Percentiles rank a stretch among this genome's conserved stretches.
phyloP scores from a whole-genome alignment of 1,139 yeast genomes.

The Scheffersomyces titani region DNA sequence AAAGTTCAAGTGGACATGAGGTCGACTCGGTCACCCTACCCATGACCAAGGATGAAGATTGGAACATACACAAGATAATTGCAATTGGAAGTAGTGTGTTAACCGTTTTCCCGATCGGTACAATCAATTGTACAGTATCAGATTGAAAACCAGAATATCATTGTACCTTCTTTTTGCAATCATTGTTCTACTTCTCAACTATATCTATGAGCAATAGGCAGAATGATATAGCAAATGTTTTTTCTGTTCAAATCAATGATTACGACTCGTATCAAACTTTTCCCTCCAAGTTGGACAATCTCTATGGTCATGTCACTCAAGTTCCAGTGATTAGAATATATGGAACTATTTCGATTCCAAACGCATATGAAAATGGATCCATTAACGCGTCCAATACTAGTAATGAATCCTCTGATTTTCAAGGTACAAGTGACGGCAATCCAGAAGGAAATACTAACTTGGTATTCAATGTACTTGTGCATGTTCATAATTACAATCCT shows the following conservation, averaged over 20 bases:
- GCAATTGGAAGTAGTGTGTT: too few species aligned
- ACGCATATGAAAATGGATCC: not conserved
- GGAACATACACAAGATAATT: too few species aligned
- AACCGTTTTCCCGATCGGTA: too few species aligned
- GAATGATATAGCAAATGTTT: not conserved
- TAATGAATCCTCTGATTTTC: not conserved
- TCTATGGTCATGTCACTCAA: conserved; percentile 35
- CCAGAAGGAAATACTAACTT: not conserved
- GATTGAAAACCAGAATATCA: not conserved
- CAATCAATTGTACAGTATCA: not conserved
- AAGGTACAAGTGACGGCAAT: not conserved
- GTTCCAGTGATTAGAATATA: conserved; percentile 80
- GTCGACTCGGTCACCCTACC: too few species aligned
- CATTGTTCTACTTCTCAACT: not conserved
- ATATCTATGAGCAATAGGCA: not conserved
- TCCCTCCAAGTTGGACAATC: conserved; percentile 37
- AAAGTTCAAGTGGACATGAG: too few species aligned
- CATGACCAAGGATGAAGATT: too few species aligned
- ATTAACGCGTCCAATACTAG: not conserved
- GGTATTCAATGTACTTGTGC: conserved; percentile 42
- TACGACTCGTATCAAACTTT: conserved; percentile 63
- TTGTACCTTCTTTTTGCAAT: not conserved
- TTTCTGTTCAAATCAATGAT: conserved; percentile 50
- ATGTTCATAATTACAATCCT: conserved; percentile 84
- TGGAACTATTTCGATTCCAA: conserved; percentile 41